Percentiles rank a stretch among this genome's conserved stretches.
phyloP scores from a whole-genome alignment of 208 protist genomes.

The Porcisia hertigi region DNA sequence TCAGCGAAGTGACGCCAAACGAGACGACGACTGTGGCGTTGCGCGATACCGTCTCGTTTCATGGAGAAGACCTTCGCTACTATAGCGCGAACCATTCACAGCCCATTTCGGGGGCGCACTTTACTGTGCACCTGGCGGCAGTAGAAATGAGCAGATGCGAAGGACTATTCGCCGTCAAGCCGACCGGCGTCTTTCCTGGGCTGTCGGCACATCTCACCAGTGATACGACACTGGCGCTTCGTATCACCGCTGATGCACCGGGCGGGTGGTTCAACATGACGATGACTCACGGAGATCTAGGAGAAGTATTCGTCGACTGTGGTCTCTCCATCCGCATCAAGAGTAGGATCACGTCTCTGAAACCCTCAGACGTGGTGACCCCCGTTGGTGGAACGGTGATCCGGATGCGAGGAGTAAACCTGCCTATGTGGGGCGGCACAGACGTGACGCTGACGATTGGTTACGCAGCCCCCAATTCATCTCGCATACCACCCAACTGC shows the following conservation, averaged over 20 bases:
- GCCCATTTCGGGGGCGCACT: conserved; percentile 16
- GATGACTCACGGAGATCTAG: conserved; percentile 30
- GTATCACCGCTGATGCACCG: conserved; percentile 31
- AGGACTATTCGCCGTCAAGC: conserved; percentile 7
- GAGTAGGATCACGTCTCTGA: conserved; percentile 29
- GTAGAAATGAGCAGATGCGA: conserved; percentile 4
- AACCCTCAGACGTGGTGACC: conserved; percentile 26
- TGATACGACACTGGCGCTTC: conserved; percentile 29
- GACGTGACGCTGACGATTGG: conserved; percentile 16
- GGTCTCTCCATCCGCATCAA: conserved; percentile 34
- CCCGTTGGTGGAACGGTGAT: conserved; percentile 29
- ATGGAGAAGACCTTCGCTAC: conserved; percentile 30
- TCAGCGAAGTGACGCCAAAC: not conserved
- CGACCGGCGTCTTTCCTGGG: conserved; percentile 4
- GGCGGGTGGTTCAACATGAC: conserved; percentile 43
- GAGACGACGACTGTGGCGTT: conserved; percentile 1
- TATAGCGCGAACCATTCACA: conserved; percentile 2
- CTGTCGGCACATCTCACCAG: conserved; percentile 28
- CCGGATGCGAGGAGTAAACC: conserved; percentile 35
- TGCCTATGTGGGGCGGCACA: conserved; percentile 23
- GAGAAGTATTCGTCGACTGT: conserved; percentile 30
- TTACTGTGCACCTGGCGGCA: conserved; percentile 27
- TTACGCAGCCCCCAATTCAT: not conserved
- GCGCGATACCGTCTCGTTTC: conserved; percentile 30
- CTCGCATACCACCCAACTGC: conserved; percentile 15